These are phyloP conservation scores for Pleurotus tuoliensis DNA, from an alignment of 768 basidiomycete species.

Conservation along the genomic window DNA sequence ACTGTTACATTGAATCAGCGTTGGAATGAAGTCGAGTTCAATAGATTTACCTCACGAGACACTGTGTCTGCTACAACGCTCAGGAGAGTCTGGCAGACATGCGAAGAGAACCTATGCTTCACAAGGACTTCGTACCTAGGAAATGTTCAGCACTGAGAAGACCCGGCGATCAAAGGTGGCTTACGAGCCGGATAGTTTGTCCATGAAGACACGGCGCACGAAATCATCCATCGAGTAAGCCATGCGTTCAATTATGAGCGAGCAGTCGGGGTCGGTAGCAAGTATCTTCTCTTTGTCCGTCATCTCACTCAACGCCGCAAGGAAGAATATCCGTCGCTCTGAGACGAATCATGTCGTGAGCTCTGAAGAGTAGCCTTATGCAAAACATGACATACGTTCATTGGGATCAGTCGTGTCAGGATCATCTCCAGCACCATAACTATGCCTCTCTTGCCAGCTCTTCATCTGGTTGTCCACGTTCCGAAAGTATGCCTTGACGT, in stretches of 20 bases:
- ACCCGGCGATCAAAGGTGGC: conserved; percentile 25
- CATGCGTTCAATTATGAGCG: conserved; percentile 86
- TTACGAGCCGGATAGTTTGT: conserved; percentile 85
- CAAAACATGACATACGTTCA: conserved; percentile 46
- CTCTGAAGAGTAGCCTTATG: background rate
- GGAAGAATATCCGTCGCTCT: conserved; percentile 77
- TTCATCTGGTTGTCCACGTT: conserved; percentile 85
- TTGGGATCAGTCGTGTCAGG: conserved; percentile 56
- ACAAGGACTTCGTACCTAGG: conserved; percentile 58
- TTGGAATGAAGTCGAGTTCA: background rate
- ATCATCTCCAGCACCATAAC: conserved; percentile 37
- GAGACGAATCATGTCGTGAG: conserved; percentile 6
- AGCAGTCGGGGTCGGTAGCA: conserved; percentile 92
- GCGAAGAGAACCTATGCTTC: conserved; percentile 88
- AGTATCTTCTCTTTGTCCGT: conserved; percentile 84
- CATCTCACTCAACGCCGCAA: conserved; percentile 83
- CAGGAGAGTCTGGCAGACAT: conserved; percentile 91
- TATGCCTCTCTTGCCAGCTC: conserved; percentile 70
- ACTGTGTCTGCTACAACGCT: conserved; percentile 61
- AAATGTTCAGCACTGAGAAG: background rate
- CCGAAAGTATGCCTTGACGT: conserved; percentile 90
- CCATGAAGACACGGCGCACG: conserved; percentile 86
- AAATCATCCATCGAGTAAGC: conserved; percentile 94
- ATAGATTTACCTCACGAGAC: conserved; percentile 57
- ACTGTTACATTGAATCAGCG: conserved; percentile 29